A percentile compares a stretch with the other conserved stretches of the same genome.
These are phyloP conservation scores for Magnolia kwangsiensis DNA, from an alignment of 164 flowering plant genomes.

Conservation along the genomic window DNA sequence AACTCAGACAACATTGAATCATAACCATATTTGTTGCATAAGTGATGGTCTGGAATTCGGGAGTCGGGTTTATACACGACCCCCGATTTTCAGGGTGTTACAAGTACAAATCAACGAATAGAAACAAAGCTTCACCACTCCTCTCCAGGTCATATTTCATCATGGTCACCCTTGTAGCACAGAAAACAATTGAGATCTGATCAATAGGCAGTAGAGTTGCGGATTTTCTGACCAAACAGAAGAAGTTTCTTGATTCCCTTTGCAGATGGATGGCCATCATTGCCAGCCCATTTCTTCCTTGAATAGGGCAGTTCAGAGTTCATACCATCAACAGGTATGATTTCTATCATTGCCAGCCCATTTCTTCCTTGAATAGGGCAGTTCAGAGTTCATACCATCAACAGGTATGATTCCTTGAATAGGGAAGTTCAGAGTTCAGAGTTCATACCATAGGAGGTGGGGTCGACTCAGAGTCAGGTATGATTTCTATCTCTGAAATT, in stretches of 20 bases:
- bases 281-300: conserved; percentile 68
- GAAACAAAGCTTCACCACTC: neutral
- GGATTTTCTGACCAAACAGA: conserved; percentile 56
- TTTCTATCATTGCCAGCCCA: too few relatives aligned
- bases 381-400: too few relatives aligned
- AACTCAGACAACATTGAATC: too few relatives aligned
- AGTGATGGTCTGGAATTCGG: too few relatives aligned
- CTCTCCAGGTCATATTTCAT: neutral
- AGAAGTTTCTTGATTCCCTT: conserved; percentile 79
- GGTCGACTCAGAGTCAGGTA: conserved; percentile 30
- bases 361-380: too few relatives aligned
- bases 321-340: conserved; percentile 16
- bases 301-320: conserved; percentile 26
- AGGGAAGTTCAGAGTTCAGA: conserved; percentile 30
- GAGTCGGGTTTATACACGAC: too few relatives aligned
- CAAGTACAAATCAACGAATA: neutral
- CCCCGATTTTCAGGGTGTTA: too few relatives aligned
- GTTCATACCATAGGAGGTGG: conserved; percentile 36
- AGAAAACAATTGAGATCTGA: conserved; percentile 1
- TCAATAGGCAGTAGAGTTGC: conserved; percentile 20
- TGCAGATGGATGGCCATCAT: conserved; percentile 44
- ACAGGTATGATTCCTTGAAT: too few relatives aligned
- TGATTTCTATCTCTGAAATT: conserved; percentile 7
- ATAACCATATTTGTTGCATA: too few relatives aligned
- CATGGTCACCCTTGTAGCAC: neutral